These are phyloP conservation scores for Melampsora americana DNA, from an alignment of 1,284 basidiomycete species.

Conservation along the genomic window DNA sequence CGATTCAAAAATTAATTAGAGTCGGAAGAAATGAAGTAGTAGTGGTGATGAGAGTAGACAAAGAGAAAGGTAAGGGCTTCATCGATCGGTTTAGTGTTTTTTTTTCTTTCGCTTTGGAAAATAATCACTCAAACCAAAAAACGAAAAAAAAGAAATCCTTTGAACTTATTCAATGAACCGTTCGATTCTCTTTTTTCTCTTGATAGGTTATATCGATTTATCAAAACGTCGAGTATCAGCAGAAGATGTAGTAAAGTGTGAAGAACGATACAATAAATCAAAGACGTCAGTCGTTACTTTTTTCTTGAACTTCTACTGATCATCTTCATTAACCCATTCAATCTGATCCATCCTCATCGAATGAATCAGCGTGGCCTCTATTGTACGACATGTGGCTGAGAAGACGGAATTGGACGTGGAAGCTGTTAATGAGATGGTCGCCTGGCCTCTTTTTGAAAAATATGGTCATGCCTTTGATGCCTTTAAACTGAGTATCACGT, in stretches of 20 bases:
- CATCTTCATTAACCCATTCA: background rate
- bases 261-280: conserved; percentile 96
- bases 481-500: conserved; percentile 93
- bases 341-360: background rate
- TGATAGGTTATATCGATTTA: conserved; percentile 93
- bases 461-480: conserved; percentile 97
- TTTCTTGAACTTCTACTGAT: background rate
- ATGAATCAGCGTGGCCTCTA: conserved; percentile 59
- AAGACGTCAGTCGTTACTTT: conserved; percentile 87
- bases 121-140: too few relatives aligned
- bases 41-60: conserved; percentile 95
- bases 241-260: conserved; percentile 97
- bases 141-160: background rate
- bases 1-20: conserved; percentile 95
- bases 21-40: conserved; percentile 98
- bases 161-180: conserved; percentile 12
- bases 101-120: too few relatives aligned
- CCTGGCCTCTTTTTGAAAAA: conserved; percentile 86
- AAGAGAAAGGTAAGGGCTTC: conserved; percentile 85
- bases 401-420: conserved; percentile 67
- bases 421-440: conserved; percentile 81
- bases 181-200: conserved; percentile 23
- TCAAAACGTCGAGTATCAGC: conserved; percentile 99
- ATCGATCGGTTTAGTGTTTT: background rate
- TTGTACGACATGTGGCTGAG: conserved; percentile 88